Conservation (phyloP, 371 early-diverging fungal genomes). For the Rhizopus delemar region DNA sequence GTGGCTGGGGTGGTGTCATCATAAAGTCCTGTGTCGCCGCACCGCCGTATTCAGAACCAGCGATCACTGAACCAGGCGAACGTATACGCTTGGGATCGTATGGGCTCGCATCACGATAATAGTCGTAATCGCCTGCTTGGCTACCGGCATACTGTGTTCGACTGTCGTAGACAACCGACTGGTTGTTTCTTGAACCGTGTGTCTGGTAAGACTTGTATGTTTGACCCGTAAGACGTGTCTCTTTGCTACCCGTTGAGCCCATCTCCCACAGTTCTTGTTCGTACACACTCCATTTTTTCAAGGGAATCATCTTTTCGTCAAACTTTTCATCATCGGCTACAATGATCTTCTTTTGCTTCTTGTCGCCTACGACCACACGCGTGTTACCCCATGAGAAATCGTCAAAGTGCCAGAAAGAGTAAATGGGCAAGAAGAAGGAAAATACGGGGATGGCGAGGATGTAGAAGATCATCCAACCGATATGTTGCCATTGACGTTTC, state of each 20-base stretch:
- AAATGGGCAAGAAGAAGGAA: conserved; percentile 78
- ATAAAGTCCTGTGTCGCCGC: conserved; percentile 30
- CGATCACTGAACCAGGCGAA: conserved; percentile 38
- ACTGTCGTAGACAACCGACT: conserved; percentile 39
- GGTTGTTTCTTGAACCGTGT: conserved; percentile 30
- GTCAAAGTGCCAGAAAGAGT: conserved; percentile 91
- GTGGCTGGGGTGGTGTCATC: conserved; percentile 23
- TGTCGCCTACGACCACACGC: conserved; percentile 73
- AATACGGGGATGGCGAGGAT: conserved; percentile 84
- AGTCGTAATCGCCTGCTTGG: conserved; percentile 52
- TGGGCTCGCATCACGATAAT: conserved; percentile 46
- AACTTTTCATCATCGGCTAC: conserved; percentile 71
- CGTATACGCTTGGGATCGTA: conserved; percentile 28
- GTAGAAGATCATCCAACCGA: conserved; percentile 97
- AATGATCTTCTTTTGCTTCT: conserved; percentile 66
- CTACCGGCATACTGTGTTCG: conserved; percentile 52
- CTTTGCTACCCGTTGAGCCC: conserved; percentile 58
- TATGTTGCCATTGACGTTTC: conserved; percentile 90
- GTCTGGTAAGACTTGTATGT: conserved; percentile 42
- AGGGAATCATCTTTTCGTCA: conserved; percentile 85
- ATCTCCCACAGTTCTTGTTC: conserved; percentile 84
- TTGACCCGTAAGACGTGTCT: conserved; percentile 52
- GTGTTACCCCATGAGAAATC: conserved; percentile 95
- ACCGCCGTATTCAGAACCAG: conserved; percentile 39
- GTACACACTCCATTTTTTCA: conserved; percentile 92